phyloP scores from a whole-genome alignment of 106 monocot genomes.

The Allium fistulosum region DNA sequence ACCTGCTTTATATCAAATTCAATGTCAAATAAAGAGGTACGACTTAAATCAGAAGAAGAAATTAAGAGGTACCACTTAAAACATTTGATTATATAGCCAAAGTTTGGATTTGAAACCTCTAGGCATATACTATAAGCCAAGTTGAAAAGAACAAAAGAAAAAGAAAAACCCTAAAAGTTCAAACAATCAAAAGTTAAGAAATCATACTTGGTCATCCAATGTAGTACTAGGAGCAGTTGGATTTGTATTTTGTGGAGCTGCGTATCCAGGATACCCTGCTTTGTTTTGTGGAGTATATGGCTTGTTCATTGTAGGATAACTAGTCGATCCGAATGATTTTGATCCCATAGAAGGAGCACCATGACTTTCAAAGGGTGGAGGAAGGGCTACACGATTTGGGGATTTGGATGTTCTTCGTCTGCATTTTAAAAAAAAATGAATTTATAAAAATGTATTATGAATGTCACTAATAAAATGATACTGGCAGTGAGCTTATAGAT shows the following conservation, averaged over 20 bases:
- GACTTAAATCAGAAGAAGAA: no score
- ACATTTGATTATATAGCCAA: no score
- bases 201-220: conserved; percentile 13
- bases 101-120: no score
- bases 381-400: conserved; percentile 40
- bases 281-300: conserved; percentile 4
- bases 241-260: neutral
- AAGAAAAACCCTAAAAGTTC: no score
- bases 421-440: neutral
- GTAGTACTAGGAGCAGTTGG: conserved; percentile 6
- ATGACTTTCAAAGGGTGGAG: conserved; percentile 25
- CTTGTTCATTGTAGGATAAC: conserved; percentile 10
- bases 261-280: neutral
- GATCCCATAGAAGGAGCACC: conserved; percentile 9
- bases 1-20: conserved; percentile 23
- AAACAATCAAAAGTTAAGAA: neutral
- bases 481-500: neutral
- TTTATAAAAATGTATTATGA: neutral
- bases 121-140: no score
- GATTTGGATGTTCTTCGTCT: conserved; percentile 22
- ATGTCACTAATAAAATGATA: neutral
- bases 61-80: no score
- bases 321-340: conserved; percentile 13
- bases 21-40: conserved; percentile 3
- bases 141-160: no score